These are phyloP conservation scores for Tulasnella sp. DNA, from an alignment of 768 basidiomycete genomes.

Conservation along the genomic window DNA sequence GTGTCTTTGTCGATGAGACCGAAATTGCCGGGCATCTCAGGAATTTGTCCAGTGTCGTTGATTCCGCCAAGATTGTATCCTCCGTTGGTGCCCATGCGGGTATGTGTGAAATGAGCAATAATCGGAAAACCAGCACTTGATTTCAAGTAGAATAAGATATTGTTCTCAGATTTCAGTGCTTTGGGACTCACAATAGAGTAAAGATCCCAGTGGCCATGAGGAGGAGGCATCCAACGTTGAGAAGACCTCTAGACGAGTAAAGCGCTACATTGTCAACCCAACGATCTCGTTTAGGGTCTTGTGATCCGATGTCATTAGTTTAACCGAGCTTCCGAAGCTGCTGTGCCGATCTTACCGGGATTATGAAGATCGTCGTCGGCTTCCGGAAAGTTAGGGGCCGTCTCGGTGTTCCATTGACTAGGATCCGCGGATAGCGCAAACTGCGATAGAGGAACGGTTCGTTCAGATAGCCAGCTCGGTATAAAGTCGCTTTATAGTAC, in stretches of 20 bases:
- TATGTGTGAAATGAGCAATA: conserved; percentile 20
- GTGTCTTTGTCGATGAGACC: conserved; percentile 17
- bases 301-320: neutral
- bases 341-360: neutral
- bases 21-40: conserved; percentile 23
- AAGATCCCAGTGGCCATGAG: neutral
- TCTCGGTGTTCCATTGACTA: neutral
- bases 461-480: neutral
- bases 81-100: conserved; percentile 19
- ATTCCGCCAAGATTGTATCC: conserved; percentile 30
- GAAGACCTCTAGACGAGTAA: neutral
- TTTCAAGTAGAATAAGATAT: neutral
- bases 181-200: neutral
- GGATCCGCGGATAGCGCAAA: conserved; percentile 6
- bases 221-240: conserved; percentile 4
- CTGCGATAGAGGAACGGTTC: neutral
- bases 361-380: conserved; percentile 6
- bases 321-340: no score
- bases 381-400: conserved; percentile 2
- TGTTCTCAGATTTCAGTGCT: neutral
- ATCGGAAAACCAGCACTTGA: conserved; percentile 28
- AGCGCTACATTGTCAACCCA: neutral
- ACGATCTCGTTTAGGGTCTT: conserved; percentile 8
- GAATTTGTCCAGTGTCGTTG: conserved; percentile 30
- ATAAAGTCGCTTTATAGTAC: neutral